Conservation (phyloP, 2,329 filamentous ascomycete genomes). For the Xylaria sp. region DNA sequence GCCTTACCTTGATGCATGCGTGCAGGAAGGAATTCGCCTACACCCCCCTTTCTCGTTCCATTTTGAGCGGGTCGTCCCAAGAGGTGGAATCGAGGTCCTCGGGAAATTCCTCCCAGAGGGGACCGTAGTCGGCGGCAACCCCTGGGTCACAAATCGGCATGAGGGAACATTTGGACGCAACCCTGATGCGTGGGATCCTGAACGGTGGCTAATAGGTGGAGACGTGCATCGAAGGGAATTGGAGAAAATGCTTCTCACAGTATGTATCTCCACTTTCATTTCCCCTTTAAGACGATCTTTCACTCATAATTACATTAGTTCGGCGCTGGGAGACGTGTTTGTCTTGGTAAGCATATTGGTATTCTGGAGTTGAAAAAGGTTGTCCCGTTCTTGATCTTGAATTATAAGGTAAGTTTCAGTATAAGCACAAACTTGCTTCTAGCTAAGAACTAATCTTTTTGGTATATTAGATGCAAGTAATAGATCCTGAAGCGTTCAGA, state of each 20-base stretch:
- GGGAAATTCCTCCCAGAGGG: slow-evolving; percentile 40
- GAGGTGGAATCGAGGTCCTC: slow-evolving; percentile 39
- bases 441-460: neutral
- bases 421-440: too few relatives aligned
- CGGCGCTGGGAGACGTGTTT: slow-evolving; percentile 43
- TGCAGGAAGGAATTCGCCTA: slow-evolving; percentile 45
- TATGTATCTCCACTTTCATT: slow-evolving; percentile 15
- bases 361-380: slow-evolving; percentile 48
- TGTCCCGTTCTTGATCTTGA: slow-evolving; percentile 42
- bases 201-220: slow-evolving; percentile 39
- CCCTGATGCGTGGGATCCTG: slow-evolving; percentile 42
- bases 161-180: slow-evolving; percentile 40
- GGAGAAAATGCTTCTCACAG: slow-evolving; percentile 39
- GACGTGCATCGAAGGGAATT: slow-evolving; percentile 34
- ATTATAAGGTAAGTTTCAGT: slow-evolving; percentile 44
- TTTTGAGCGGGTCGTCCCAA: slow-evolving; percentile 45
- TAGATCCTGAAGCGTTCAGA: slow-evolving; percentile 10
- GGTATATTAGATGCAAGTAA: slow-evolving; percentile 11
- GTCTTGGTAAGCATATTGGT: slow-evolving; percentile 44
- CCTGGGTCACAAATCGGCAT: slow-evolving; percentile 44
- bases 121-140: slow-evolving; percentile 43
- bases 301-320: slow-evolving; percentile 33
- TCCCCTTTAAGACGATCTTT: neutral
- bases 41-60: slow-evolving; percentile 45
- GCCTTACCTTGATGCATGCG: slow-evolving; percentile 46